Base-by-base conservation (phyloP, 2,329 filamentous ascomycete genomes). In the Trichoderma citrinoviride region DNA sequence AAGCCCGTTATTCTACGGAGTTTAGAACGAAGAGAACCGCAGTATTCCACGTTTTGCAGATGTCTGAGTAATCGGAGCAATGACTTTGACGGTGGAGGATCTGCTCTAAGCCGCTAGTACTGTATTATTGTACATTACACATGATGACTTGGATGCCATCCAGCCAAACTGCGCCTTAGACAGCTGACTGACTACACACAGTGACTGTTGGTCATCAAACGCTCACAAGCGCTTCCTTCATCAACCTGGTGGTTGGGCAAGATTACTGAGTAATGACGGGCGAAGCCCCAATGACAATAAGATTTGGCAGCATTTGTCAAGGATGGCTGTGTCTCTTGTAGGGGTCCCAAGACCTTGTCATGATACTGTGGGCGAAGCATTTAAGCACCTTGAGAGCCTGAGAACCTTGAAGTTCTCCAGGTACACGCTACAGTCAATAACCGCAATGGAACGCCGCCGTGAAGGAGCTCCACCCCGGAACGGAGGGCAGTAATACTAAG, bases 171-270 rank as follows among this genome's bases (percentile, higher is more conserved):
- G 43, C 58, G 47, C 49, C 58, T 21, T 19, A 14, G 29, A 21
- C 52, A 15, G 21, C 14, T 4, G 33, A 14, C 1, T 55, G 17
- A 17, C 23, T 37, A 19, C 27, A 23, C 53, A 44, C 17, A 33
- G 57, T 52, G 41, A 43, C n/a, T 25, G 50, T 61, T 61, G 57
- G 57, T 61, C 47, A 61, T 61, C 57, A 61, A 61, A 37, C 15
- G 33, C 21, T n/a, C 23, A 19, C 27, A n/a, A 43, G 21, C n/a
- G 29, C 29, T 3, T 8, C 23, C 27, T 10, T 27, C 21, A 37
- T 33, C 25, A 52, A n/a, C 17, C 33, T 37, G 14, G 14, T n/a
- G 33, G 14, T 14, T 10, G 14, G 10, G 3, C 7, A 27, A 25
- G 53, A 17, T 55, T 14, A 55, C 37, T 41, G 25, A 29, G 25